Base-by-base conservation (phyloP, 73 alveolate species). In the Tetrahymena elliotti region DNA sequence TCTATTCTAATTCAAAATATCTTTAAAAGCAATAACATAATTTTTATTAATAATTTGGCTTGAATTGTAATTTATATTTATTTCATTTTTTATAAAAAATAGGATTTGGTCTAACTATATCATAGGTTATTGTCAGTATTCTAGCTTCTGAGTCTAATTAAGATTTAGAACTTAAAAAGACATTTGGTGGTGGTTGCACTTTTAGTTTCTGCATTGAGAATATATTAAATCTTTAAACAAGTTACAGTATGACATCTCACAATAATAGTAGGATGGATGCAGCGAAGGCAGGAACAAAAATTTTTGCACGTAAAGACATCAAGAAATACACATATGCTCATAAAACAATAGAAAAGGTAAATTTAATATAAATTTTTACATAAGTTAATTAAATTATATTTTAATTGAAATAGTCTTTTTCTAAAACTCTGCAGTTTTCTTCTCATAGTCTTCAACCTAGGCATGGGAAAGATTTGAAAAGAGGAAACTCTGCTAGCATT, bases 101-200 rank as follows among this genome's bases (percentile, higher is more conserved):
- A 88, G 96, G 96, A 84, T 94, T 94, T 35, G 96, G 96, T n/a
- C 84, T 94, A 68, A 94, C 93, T 27, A 94, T 94, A 31, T 94
- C 95, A 6, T 47, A 94, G 22, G 84, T 94, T 82, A 24, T 94
- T 16, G 40, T 94, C 31, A 94, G 96, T 37, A 84, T 84, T 11
- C 38, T 94, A 47, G 83, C 93, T 7, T 93, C 96, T 4, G 83
- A 84, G 18, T 33, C 38, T 33, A 88, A 37, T 33, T 35, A 84
- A 37, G 93, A 88, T 94, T 52, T 68, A 24, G 83, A 84, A 24
- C 52, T 36, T 27, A 94, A 84, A 31, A 53, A 35, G 1, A 47
- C 95, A 10, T 82, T 39, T 2, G 96, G 96, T 4, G 83, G 82
- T 35, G 95, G 83, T 31, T 40, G 82, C 41, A 27, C 93, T 84